phyloP scores from a whole-genome alignment of 2,329 filamentous ascomycete genomes.

The Arthrobotrys iridis region DNA sequence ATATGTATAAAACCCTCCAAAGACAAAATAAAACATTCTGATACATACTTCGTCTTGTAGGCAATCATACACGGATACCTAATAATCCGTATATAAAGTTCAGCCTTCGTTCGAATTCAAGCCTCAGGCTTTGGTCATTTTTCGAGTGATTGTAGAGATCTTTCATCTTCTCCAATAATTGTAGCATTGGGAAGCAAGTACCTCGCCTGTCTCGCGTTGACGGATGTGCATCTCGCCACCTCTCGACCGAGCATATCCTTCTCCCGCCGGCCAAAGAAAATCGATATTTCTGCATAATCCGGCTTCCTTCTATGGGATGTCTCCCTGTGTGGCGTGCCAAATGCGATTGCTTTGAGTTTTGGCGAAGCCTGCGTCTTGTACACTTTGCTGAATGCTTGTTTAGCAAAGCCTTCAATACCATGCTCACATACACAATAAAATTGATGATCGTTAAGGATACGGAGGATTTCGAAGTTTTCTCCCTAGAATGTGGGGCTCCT shows the following conservation, averaged over 20 bases:
- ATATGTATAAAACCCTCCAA: no score
- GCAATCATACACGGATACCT: no score
- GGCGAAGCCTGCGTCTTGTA: not conserved
- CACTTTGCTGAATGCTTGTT: not conserved
- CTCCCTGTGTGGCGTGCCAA: not conserved
- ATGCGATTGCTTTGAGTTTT: conserved; percentile 1
- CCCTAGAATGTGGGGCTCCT: not conserved
- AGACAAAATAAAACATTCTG: no score
- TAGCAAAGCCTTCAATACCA: not conserved
- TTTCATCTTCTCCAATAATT: not conserved
- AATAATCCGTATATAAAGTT: no score
- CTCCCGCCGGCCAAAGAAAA: not conserved
- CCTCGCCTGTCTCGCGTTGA: not conserved
- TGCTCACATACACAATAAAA: not conserved
- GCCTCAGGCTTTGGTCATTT: not conserved
- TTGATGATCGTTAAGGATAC: not conserved
- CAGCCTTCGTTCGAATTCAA: no score
- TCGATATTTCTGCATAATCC: not conserved
- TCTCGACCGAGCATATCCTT: not conserved
- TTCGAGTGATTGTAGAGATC: not conserved
- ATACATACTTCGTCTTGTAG: no score
- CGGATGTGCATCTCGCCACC: not conserved
- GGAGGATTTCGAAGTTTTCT: not conserved
- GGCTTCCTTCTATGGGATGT: not conserved
- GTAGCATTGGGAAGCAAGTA: not conserved